Base-by-base conservation (phyloP, 148 eudicot genomes). In the Silene latifolia region DNA sequence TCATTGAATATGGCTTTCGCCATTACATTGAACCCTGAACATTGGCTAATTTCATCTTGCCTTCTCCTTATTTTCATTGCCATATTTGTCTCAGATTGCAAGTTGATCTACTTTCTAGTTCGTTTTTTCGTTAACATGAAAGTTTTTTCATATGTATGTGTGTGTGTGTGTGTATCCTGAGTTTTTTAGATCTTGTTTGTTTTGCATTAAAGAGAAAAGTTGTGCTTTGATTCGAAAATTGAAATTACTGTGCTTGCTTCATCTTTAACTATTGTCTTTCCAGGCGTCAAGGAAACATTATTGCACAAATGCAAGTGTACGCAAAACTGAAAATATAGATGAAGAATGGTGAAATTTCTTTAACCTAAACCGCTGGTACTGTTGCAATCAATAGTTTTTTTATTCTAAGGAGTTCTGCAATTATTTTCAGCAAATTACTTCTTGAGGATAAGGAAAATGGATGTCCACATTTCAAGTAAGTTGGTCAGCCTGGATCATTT, bases 201-300 rank as follows among this genome's bases (percentile, higher is more conserved):
- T n/a, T 42, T 17, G 32, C 9, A 0, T 62, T 20, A 12, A 74
- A 20, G 24, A 74, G 56, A n/a, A 29, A 74, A 35, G 7, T 1
- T 62, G 3, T 1, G 17, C 63, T 42, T 18, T 72, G 25, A 8
- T 27, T 4, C 27, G 53, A 60, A 21, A 21, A 8, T 56, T 57
- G 25, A 53, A 29, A 67, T 47, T 66, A 17, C 13, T 61, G 24
- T 27, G 8, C 53, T n/a, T 20, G 25, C 42, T 19, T 35, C 0
- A 66, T 54, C 23, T 74, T 53, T 60, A 20, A 18, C 27, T 71
- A 29, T 25, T 70, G 17, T 59, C 21, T 63, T 81, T 82, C 29
- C 88, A 95, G 99, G 99, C 90, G 73, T 90, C 99, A 63, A 84
- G 96, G 80, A 95, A 92, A 80, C 97, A 89, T 74, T 95, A 95